phyloP scores from a whole-genome alignment of 2,329 filamentous ascomycete genomes.

The Colletotrichum limetticola region DNA sequence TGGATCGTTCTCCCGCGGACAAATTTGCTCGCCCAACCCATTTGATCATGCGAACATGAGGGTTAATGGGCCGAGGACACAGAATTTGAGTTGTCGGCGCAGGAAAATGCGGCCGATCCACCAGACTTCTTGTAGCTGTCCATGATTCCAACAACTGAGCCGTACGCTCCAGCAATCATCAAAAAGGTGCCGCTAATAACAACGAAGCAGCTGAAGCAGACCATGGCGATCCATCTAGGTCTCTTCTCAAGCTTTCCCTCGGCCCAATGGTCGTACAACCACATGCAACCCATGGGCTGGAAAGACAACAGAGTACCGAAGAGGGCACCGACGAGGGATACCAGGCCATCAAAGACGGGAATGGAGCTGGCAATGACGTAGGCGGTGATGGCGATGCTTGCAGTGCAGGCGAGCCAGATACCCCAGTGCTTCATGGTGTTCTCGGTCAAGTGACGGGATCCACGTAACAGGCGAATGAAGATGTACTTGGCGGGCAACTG shows the following conservation, averaged over 20 bases:
- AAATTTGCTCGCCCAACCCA: background rate
- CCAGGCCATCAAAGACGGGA: constrained; percentile 42
- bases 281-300: constrained; percentile 49
- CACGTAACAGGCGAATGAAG: constrained; percentile 41
- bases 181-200: constrained; percentile 51
- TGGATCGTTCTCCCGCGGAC: background rate
- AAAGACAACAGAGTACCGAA: constrained; percentile 42
- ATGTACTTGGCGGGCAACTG: constrained; percentile 42
- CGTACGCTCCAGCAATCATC: constrained; percentile 57
- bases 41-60: background rate
- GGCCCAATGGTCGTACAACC: constrained; percentile 55
- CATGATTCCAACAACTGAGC: constrained; percentile 52
- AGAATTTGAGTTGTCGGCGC: constrained; percentile 54
- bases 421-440: constrained; percentile 45
- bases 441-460: constrained; percentile 43
- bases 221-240: constrained; percentile 34
- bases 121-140: constrained; percentile 47
- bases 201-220: constrained; percentile 42
- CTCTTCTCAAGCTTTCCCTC: constrained; percentile 32
- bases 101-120: constrained; percentile 52
- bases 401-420: constrained; percentile 45
- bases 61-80: background rate
- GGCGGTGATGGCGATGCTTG: constrained; percentile 38
- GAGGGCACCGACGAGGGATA: constrained; percentile 42
- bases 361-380: constrained; percentile 44